Percentiles rank a stretch among this genome's conserved stretches.
Evolutionary conservation across 2,329 filamentous ascomycete genomes (phyloP).

Genomic region (Arthrobotrys musiformis): DNA sequence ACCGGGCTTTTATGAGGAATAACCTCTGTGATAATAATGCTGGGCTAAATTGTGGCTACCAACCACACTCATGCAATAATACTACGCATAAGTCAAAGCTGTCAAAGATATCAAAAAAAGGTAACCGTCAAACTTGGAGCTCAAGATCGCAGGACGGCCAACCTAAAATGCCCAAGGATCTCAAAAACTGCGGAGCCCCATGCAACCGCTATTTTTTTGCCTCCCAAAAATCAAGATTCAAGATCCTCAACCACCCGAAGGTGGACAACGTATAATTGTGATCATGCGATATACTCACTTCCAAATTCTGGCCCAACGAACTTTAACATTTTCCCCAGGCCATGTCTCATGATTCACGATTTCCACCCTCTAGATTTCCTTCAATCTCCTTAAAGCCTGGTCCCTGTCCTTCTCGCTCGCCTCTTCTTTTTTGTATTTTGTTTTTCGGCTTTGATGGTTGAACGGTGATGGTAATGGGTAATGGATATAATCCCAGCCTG

Average conservation of each 20-base stretch:
- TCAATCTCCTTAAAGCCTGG: slow-evolving; percentile 5
- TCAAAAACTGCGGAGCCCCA: slow-evolving; percentile 4
- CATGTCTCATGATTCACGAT: slow-evolving; percentile 36
- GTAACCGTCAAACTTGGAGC: slow-evolving; percentile 3
- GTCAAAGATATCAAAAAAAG: slow-evolving; percentile 3
- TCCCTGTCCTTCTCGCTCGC: slow-evolving; percentile 33
- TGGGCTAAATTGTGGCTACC: slow-evolving; percentile 36
- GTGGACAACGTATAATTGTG: not conserved
- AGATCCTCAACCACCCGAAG: not conserved
- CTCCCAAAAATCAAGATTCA: no score
- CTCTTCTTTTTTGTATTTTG: slow-evolving; percentile 31
- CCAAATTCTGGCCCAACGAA: not conserved
- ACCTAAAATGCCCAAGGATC: slow-evolving; percentile 11
- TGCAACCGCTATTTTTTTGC: slow-evolving; percentile 9
- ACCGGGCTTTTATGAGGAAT: not conserved
- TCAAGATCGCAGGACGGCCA: slow-evolving; percentile 4
- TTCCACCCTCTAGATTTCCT: not conserved
- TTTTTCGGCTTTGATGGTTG: no score
- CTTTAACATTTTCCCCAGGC: not conserved
- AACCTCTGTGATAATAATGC: not conserved
- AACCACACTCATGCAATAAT: not conserved
- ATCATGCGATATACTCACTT: slow-evolving; percentile 29
- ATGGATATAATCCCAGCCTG: not conserved
- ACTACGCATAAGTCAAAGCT: slow-evolving; percentile 22
- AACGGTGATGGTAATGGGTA: not conserved